Conservation (phyloP, 2,329 filamentous ascomycete genomes). For the Pseudogymnoascus sp. region DNA sequence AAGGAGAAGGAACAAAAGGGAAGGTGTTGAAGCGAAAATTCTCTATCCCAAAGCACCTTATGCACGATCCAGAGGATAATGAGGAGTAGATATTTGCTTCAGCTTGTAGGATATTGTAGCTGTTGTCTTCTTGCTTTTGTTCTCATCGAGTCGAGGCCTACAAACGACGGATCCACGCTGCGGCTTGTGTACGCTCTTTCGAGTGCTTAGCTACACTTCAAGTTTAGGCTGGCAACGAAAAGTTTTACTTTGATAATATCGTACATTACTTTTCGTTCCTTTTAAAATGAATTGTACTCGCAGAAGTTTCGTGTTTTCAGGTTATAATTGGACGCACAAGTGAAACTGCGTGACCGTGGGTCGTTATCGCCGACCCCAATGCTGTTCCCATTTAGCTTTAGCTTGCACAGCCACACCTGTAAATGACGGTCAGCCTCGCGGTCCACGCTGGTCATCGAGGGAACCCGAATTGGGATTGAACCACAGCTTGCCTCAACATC, state of each 20-base stretch:
- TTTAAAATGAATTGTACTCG: not conserved
- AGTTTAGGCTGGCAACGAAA: not conserved
- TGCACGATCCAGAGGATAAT: not conserved
- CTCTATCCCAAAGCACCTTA: not conserved
- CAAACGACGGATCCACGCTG: not conserved
- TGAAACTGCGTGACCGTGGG: not conserved
- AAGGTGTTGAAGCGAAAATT: not conserved
- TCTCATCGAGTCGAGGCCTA: not conserved
- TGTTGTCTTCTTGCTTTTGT: not conserved
- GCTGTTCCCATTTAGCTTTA: not conserved
- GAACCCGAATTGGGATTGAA: not conserved
- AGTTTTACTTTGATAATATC: not conserved
- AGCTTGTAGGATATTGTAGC: not conserved
- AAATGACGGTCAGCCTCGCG: slow-evolving; percentile 7
- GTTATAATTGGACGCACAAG: not conserved
- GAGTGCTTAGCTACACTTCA: not conserved
- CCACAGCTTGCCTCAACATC: not conserved
- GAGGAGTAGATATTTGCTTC: not conserved
- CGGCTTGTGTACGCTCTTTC: not conserved
- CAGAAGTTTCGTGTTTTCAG: not conserved
- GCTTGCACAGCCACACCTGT: slow-evolving; percentile 4
- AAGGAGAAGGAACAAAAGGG: not conserved
- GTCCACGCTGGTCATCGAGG: not conserved
- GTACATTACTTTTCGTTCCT: not conserved
- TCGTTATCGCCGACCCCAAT: not conserved